Base-by-base conservation (phyloP, 176 grass and related monocot species). In the Juncus inflexus region DNA sequence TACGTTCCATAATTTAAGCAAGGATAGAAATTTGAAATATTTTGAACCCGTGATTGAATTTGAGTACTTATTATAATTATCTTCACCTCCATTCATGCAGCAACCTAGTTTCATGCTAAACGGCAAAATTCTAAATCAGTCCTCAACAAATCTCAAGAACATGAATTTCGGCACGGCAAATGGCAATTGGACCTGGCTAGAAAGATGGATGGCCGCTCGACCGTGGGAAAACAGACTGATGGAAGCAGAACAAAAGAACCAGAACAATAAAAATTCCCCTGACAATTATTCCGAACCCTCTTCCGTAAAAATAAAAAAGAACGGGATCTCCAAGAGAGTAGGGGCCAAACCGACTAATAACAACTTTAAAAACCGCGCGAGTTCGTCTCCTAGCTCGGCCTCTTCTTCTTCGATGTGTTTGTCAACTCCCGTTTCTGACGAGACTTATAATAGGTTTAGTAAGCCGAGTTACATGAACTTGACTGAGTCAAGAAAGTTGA, bases 151-250 rank as follows among this genome's bases (percentile, higher is more conserved):
- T 65, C 70, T 80, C 19, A 92, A 89, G 71, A 83, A 78, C 15
- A 66, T 74, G 39, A 63, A 79, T 61, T 80, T 79, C 0, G 94
- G 86, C 55, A 86, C 83, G 79, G 57, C 57, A 55, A 99, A 83
- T 9, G 85, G 77, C n/a, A 89, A 63, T 61, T 96, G 92, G 92
- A 96, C 84, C 50, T 96, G 92, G 87, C 66, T 96, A 7, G 92
- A 96, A 73, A 76, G 92, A 64, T 96, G 92, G 92, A 96, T 96
- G 92, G 70, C 92, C 3, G 87, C 87, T 5, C 80, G 82, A 54
- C 87, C 92, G 0, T 96, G 92, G 92, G 92, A 96, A 65, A 86
- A 82, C 45, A 81, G 92, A 38, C 36, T 96, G 62, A 86, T 96
- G 82, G 92, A 91, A 77, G 19, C 19, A 28, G 19, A 47, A 47